These are phyloP conservation scores for Penicillium herquei DNA, from an alignment of 495 filamentous ascomycete genomes.

Conservation along the genomic window DNA sequence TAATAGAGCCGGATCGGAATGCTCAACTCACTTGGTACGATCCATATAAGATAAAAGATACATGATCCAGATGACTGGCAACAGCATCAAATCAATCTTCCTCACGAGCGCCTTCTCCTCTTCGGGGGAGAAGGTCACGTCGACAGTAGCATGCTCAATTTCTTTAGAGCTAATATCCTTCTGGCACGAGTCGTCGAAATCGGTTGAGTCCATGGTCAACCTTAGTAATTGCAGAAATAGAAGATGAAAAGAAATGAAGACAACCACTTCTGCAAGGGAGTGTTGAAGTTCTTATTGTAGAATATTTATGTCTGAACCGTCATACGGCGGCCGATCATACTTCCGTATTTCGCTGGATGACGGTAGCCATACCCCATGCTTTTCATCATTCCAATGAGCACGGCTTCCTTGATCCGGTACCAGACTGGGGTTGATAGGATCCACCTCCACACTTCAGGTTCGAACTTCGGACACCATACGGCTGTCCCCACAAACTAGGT, in stretches of 20 bases:
- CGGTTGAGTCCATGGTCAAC: constrained; percentile 4
- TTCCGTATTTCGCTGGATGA: constrained; percentile 3
- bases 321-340: neutral
- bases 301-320: constrained; percentile 1
- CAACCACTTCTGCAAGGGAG: neutral
- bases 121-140: constrained; percentile 12
- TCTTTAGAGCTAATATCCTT: constrained; percentile 16
- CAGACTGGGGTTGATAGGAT: constrained; percentile 8
- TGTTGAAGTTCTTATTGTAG: neutral
- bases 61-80: constrained; percentile 50
- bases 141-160: constrained; percentile 17
- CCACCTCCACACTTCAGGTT: constrained; percentile 6
- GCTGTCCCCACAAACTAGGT: constrained; percentile 4
- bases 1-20: neutral
- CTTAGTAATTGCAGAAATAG: neutral
- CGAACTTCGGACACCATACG: neutral
- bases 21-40: constrained; percentile 31
- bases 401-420: constrained; percentile 1
- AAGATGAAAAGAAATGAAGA: neutral
- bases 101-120: constrained; percentile 36
- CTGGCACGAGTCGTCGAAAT: constrained; percentile 5
- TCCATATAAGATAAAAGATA: constrained; percentile 52
- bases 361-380: neutral
- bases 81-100: constrained; percentile 49
- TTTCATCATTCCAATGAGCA: neutral